Conservation (phyloP, 2,329 filamentous ascomycete species). For the Ceratocystis cacaofunesta region DNA sequence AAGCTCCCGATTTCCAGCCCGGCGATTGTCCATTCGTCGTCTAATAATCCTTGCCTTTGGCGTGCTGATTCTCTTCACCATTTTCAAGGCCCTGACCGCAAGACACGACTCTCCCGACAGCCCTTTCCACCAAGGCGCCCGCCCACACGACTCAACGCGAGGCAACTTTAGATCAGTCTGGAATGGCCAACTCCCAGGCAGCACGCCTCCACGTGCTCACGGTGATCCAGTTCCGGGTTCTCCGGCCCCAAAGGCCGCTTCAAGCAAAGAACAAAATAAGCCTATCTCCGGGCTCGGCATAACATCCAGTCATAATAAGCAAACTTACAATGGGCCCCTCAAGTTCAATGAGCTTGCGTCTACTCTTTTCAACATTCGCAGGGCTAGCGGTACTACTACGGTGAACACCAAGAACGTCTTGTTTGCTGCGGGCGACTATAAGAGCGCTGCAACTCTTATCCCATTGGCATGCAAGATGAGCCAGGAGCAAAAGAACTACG, state of each 20-base stretch:
- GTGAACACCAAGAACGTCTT: conserved; percentile 54
- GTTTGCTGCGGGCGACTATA: conserved; percentile 61
- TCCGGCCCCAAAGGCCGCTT: neutral
- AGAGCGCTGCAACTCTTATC: conserved; percentile 56
- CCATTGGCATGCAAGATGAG: conserved; percentile 84
- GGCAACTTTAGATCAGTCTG: neutral
- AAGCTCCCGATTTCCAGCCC: conserved; percentile 25
- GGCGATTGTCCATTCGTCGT: conserved; percentile 38
- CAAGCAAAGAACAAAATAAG: neutral
- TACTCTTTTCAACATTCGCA: conserved; percentile 45
- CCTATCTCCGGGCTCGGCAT: neutral
- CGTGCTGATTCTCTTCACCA: neutral
- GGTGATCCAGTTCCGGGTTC: conserved; percentile 12
- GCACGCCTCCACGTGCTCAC: neutral
- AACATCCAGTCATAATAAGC: neutral
- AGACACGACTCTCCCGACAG: conserved; percentile 10
- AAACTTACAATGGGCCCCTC: conserved; percentile 52
- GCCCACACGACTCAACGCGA: neutral
- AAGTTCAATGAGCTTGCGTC: conserved; percentile 49
- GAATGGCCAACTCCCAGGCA: conserved; percentile 13
- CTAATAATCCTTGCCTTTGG: conserved; percentile 34
- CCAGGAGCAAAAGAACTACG: conserved; percentile 48
- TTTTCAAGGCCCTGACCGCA: conserved; percentile 2
- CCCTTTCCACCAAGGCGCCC: conserved; percentile 14
- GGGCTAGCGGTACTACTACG: conserved; percentile 36